Evolutionary conservation across 192 early-diverging fungal species (phyloP), one percentile per base, ranked within the genome.

Genomic region (Backusella luteola): DNA sequence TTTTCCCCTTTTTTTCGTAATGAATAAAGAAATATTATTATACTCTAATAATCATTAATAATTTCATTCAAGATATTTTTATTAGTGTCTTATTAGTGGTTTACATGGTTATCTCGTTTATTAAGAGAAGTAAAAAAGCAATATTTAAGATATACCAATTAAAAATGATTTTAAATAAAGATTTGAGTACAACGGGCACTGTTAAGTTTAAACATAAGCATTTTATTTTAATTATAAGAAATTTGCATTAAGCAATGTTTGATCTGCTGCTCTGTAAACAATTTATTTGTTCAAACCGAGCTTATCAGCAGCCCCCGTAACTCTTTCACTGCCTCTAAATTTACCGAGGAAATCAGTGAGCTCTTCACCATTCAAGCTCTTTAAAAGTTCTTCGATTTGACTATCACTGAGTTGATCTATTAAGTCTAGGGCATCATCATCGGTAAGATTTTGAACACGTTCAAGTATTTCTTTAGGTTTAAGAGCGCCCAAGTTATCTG

Each of bases 261-360:
- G 4, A 49, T 49, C 19, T 49, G 46, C 46, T 49, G 4, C 5
- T 49, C 6, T 19, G 19, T 49, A 49, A 6, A 49, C 19, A 0
- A 49, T 49, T 49, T 11, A 49, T n/a, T 6, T 0, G 14, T 14
- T 3, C 42, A 14, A 44, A 3, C 1, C 3, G 6, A 49, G 4
- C 4, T 0, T 7, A 7, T 49, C 1, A 49, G 21, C 0, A n/a
- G n/a, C n/a, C 0, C 0, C 5, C 1, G 0, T 0, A 49, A 49
- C 3, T 49, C 21, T 49, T 5, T 0, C 5, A 63, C 4, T 8
- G 0, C 0, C 0, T 7, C 56, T 26, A 63, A 63, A 0, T 14
- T 63, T 63, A 2, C 4, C 23, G 11, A 29, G 0, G 12, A 29
- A 3, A 3, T 14, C 2, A 11, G 2, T 2, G 12, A 63, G 3